Evolutionary conservation across 768 basidiomycete genomes (phyloP), one percentile per base, ranked within the genome.

Genomic region (Clitopilus hobsonii): DNA sequence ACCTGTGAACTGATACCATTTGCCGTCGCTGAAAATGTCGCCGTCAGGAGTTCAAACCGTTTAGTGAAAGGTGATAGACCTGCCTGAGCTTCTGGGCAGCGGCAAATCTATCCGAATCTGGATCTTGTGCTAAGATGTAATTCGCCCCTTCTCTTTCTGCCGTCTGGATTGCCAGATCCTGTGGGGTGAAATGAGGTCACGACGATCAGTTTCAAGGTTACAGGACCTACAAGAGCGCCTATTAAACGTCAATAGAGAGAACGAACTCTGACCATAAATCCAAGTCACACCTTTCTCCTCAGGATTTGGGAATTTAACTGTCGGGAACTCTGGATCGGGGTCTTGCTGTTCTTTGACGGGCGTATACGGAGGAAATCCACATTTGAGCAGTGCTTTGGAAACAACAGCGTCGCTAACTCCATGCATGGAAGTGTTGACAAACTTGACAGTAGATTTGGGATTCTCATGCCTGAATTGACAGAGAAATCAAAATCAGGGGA

Each of bases 351-450:
- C 78, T 51, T 65, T 62, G 10, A 93, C 88, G 1, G 84, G 78
- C 8, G 78, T 73, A 65, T 80, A 86, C 1, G 80, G 75, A 16
- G 74, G 62, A 56, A 91, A 84, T 5, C 84, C 84, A 55, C 82
- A 84, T 2, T 69, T 57, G 32, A 74, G 69, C 56, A 94, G 88
- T 0, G 83, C 86, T 50, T 73, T 66, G 6, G 67, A 69, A 36
- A 83, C 75, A 60, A 88, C 87, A 4, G 74, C 68, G 65, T 93
- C 79, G 60, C 91, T 85, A 52, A 95, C 93, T 0, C 93, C 93
- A 61, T 95, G 93, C 88, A 95, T 86, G 0, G 92, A 88, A 0
- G 94, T 95, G 64, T 92, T 91, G 18, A 91, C 88, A 60, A 94
- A 91, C 60, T 75, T 81, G 57, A 86, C 55, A 4, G 70, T 30